Evolutionary conservation across 1,284 basidiomycete genomes (phyloP), one percentile per base, ranked within the genome.

Genomic region (Coriolopsis trogii): DNA sequence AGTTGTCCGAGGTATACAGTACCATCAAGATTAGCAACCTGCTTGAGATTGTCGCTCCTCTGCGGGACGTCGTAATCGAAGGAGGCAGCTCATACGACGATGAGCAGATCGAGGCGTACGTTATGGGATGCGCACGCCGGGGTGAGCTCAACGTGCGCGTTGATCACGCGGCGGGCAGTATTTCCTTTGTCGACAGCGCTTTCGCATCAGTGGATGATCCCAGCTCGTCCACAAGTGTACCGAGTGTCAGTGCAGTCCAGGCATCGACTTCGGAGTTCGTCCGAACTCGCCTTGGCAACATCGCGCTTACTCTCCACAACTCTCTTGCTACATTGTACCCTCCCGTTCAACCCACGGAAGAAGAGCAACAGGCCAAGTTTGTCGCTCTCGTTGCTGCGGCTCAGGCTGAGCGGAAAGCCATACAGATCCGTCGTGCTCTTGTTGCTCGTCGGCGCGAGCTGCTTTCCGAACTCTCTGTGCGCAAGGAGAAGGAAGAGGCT

Each of bases 1-100:
- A 97, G 72, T 87, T 98, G 47, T 91, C 93, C 6, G 91, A 98
- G 69, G 91, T 99, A 16, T 98, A 99, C 74, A 90, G 90, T 42
- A 88, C 89, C 9, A 88, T 99, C 75, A 89, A 88, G 63, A 84
- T 96, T 54, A 74, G 75, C 54, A 85, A 87, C 61, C 77, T 97
- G 36, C 79, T 92, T 46, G 78, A 85, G 28, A 84, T 98, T 58
- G 86, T 91, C 56, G 77, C 79, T 16, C 91, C 93, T 1, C 79
- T 95, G 41, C 81, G 82, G 41, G 78, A 78, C n/a, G 69, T 73
- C 9, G 74, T 69, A 5, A 62, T 75, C 9, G 75, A 77, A 23
- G 78, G 79, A 21, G 77, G 80, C n/a, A 73, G 69, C 24, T 65
- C 70, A 8, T 86, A 84, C 66, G 85, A 87, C 56, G 80, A 83